phyloP scores from a whole-genome alignment of 257 asterid species.

The Gentiana dahurica region DNA sequence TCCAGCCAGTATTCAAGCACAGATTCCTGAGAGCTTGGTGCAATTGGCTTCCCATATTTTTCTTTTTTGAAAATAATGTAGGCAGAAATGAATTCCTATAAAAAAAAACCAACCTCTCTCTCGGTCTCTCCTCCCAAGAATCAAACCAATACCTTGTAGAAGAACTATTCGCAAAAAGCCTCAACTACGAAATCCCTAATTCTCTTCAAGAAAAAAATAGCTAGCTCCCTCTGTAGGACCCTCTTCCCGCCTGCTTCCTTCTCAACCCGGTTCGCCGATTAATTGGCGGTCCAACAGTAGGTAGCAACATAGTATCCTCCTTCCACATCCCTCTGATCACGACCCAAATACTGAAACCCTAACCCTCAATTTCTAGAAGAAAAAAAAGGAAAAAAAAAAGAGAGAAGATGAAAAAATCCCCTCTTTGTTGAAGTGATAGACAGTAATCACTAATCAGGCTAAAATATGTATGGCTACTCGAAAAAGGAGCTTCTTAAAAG shows the following conservation, averaged over 20 bases:
- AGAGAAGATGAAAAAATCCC: too few relatives aligned
- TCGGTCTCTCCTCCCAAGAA: slow-evolving; percentile 12
- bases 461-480: slow-evolving; percentile 9
- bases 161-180: slow-evolving; percentile 33
- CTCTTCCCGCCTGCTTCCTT: slow-evolving; percentile 99
- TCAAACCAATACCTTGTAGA: slow-evolving; percentile 37
- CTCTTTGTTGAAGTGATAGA: too few relatives aligned
- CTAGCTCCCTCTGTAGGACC: slow-evolving; percentile 99
- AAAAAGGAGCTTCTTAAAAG: slow-evolving; percentile 10
- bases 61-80: slow-evolving; percentile 19
- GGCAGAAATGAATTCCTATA: slow-evolving; percentile 11
- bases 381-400: too few relatives aligned
- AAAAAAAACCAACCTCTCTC: slow-evolving; percentile 8
- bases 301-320: slow-evolving; percentile 69
- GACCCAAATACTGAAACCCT: slow-evolving; percentile 21
- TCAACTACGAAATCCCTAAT: slow-evolving; percentile 28
- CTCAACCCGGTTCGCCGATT: slow-evolving; percentile 78
- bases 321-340: slow-evolving; percentile 55
- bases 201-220: slow-evolving; percentile 13
- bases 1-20: slow-evolving; percentile 75
- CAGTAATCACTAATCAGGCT: too few relatives aligned
- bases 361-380: slow-evolving; percentile 6
- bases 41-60: slow-evolving; percentile 57
- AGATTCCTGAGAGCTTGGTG: slow-evolving; percentile 63
- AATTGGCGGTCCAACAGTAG: slow-evolving; percentile 95